Evolutionary conservation across 225 moss, liverwort and hornwort species (phyloP).

Genomic region (Pseudoscleropodium purum): DNA sequence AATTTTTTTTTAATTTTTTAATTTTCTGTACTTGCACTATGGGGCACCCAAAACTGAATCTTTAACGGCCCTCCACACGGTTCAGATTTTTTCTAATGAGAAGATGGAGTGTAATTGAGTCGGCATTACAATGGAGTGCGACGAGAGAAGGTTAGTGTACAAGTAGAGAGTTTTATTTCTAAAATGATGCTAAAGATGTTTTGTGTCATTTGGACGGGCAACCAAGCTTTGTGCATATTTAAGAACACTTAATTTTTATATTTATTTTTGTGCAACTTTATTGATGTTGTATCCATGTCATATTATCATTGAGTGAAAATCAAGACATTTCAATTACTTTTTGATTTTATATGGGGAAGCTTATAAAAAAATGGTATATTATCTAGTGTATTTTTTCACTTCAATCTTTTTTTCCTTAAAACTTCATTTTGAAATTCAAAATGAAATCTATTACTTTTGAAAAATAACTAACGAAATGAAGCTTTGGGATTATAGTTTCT

Average conservation of each 20-base stretch:
- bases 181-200: rapidly evolving
- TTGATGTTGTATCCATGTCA: too few relatives aligned
- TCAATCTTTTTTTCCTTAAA: not conserved
- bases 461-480: too few relatives aligned
- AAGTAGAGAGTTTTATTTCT: too few relatives aligned
- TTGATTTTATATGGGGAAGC: too few relatives aligned
- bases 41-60: too few relatives aligned
- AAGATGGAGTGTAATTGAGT: too few relatives aligned
- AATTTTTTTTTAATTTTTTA: too few relatives aligned
- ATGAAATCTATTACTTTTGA: rapidly evolving
- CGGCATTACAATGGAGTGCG: too few relatives aligned
- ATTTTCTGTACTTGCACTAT: too few relatives aligned
- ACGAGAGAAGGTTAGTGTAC: not conserved
- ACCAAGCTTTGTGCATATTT: rapidly evolving
- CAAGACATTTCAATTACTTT: not conserved
- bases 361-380: too few relatives aligned
- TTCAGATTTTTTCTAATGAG: too few relatives aligned
- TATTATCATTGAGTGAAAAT: not conserved
- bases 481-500: not conserved
- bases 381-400: not conserved
- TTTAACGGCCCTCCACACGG: too few relatives aligned
- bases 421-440: not conserved
- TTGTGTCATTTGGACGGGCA: rapidly evolving
- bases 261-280: not conserved
- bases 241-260: not conserved